Evolutionary conservation across 352 stramenopile species (phyloP).

Genomic region (Phytophthora vignae): DNA sequence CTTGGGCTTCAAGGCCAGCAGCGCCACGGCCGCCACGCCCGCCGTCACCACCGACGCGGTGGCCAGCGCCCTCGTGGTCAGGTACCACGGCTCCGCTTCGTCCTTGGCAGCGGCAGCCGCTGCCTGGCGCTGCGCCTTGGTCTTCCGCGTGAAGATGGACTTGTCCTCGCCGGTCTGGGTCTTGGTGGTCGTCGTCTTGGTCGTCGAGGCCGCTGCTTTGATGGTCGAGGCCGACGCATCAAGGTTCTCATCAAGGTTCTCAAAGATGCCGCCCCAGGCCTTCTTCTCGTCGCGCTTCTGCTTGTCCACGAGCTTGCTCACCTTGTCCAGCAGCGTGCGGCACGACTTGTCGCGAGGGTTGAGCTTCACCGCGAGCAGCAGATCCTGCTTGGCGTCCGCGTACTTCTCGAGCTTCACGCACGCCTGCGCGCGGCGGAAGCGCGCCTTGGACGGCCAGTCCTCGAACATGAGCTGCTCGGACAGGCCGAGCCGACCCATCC

Average conservation of each 20-base stretch:
- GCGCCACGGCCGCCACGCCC: constrained; percentile 64
- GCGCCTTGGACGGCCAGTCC: constrained; percentile 88
- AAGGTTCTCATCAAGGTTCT: constrained; percentile 58
- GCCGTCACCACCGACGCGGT: constrained; percentile 77
- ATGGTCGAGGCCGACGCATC: constrained; percentile 36
- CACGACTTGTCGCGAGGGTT: constrained; percentile 87
- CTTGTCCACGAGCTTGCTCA: constrained; percentile 75
- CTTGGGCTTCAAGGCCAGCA: constrained; percentile 73
- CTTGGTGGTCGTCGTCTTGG: constrained; percentile 22
- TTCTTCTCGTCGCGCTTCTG: constrained; percentile 84
- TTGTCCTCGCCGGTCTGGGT: constrained; percentile 38
- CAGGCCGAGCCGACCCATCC: constrained; percentile 85
- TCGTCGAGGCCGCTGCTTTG: constrained; percentile 18
- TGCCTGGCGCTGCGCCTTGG: constrained; percentile 48
- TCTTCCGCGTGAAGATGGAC: constrained; percentile 83
- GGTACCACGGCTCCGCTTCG: constrained; percentile 61
- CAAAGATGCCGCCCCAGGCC: constrained; percentile 84
- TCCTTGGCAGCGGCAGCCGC: constrained; percentile 5
- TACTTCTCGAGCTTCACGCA: constrained; percentile 80
- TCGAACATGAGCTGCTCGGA: constrained; percentile 85
- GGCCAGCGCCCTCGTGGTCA: constrained; percentile 63
- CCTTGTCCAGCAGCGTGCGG: constrained; percentile 73
- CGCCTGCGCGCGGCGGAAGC: constrained; percentile 84
- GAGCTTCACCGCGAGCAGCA: constrained; percentile 80
- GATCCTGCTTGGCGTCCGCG: constrained; percentile 76